Evolutionary conservation across 116 monocot species (phyloP).

Genomic region (Dioscorea cayenensis): DNA sequence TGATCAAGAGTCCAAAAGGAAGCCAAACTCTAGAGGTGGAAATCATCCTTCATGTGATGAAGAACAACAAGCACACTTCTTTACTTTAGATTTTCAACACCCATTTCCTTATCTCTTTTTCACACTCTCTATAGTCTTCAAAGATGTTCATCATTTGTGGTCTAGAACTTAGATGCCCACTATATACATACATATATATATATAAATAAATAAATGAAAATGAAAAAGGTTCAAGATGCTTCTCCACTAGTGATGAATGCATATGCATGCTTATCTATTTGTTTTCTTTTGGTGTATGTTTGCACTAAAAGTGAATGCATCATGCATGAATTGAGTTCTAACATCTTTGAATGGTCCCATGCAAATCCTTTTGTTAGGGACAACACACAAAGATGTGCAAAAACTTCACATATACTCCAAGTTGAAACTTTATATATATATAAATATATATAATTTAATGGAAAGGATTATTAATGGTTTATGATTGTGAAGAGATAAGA

Average conservation of each 20-base stretch:
- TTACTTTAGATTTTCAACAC: conserved; percentile 8
- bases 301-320: neutral
- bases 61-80: neutral
- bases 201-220: neutral
- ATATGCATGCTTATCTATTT: neutral
- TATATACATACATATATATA: neutral
- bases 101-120: conserved; percentile 11
- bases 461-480: too few species aligned
- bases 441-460: too few species aligned
- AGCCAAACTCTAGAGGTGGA: conserved; percentile 1
- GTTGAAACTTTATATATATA: too few species aligned
- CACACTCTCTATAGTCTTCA: neutral
- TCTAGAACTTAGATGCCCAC: neutral
- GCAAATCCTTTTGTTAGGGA: too few species aligned
- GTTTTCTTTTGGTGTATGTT: neutral
- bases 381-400: too few species aligned
- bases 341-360: too few species aligned
- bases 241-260: conserved; percentile 6
- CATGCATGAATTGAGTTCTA: too few species aligned
- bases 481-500: too few species aligned
- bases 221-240: neutral
- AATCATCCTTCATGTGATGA: conserved; percentile 8
- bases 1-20: neutral
- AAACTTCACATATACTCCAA: too few species aligned
- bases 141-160: neutral